Base-by-base conservation (phyloP, 75 land plant genomes). In the Cunninghamia lanceolata region DNA sequence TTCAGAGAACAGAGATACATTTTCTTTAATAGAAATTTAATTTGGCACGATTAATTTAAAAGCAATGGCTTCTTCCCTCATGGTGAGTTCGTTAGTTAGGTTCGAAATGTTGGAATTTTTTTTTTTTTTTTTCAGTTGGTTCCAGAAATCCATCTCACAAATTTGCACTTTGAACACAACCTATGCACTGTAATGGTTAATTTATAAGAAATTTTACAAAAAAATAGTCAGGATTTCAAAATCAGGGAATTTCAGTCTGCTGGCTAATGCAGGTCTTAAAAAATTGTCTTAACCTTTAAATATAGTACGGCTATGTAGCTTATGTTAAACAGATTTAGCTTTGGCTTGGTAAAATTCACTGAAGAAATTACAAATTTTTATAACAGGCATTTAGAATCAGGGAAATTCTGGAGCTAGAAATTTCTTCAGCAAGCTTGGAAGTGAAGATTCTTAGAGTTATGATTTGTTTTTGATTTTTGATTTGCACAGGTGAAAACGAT, bases 401-500 rank as follows among this genome's bases (percentile, higher is more conserved):
- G 74, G 2, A 32, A 59, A 17, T 59, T 59, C 66, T 59, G 4
- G 2, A 25, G 9, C 28, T 25, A 63, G 68, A 63, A 59, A 25
- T 73, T 73, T 11, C 36, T 34, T 30, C n/a, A 73, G 15, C 36
- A 70, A n/a, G n/a, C 34, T 32, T 70, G 35, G 35, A 7, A 70
- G 34, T 70, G 30, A 70, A 70, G 74, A 70, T 59, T 39, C 17
- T 38, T 70, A 9, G 40, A 39, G 50, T 34, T 78, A 84, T 82
- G 89, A 85, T 88, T 63, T 90, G 87, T 84, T 15, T 86, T 3
- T 85, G 80, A 16, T 90, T 87, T 87, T 46, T 84, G 30, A 79
- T 79, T 43, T 43, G 39, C 82, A 21, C 82, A 80, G 82, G 50
- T 9, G 82, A 80, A 80, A 92, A 93, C 82, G 94, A 93, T 36